Evolutionary conservation across 1,284 basidiomycete genomes (phyloP).

Genomic region (Cutaneotrichosporon sp.): DNA sequence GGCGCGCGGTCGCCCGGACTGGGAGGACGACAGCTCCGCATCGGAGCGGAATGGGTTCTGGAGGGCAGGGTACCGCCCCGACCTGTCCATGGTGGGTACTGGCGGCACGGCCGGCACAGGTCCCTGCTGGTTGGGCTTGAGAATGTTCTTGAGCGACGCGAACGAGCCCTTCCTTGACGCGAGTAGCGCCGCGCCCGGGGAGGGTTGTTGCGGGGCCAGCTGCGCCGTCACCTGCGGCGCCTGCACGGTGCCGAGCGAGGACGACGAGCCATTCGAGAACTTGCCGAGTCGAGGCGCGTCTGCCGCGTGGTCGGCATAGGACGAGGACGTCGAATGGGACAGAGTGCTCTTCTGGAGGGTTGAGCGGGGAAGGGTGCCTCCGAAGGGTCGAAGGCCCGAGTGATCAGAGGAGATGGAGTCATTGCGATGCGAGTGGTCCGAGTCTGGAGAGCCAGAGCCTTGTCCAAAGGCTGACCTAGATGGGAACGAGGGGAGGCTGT

Average conservation of each 20-base stretch:
- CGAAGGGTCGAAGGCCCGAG: constrained; percentile 5
- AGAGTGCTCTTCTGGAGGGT: constrained; percentile 4
- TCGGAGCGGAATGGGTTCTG: constrained; percentile 47
- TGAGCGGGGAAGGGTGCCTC: neutral
- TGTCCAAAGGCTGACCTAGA: constrained; percentile 29
- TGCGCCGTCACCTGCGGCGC: constrained; percentile 5
- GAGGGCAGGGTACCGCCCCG: constrained; percentile 44
- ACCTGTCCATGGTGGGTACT: constrained; percentile 36
- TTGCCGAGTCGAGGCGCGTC: constrained; percentile 35
- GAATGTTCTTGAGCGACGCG: constrained; percentile 82
- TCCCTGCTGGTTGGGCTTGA: constrained; percentile 59
- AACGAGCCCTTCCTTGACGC: constrained; percentile 75
- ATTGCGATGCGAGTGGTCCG: constrained; percentile 29
- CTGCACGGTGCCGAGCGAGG: constrained; percentile 46
- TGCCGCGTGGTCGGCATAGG: constrained; percentile 16
- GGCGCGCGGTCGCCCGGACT: constrained; percentile 17
- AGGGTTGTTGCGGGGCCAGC: constrained; percentile 2
- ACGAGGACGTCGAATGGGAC: constrained; percentile 11
- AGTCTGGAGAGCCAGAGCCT: constrained; percentile 21
- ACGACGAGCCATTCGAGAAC: constrained; percentile 49
- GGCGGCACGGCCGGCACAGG: constrained; percentile 35
- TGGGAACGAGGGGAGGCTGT: constrained; percentile 35
- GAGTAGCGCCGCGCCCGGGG: constrained; percentile 31
- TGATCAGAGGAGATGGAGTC: constrained; percentile 31
- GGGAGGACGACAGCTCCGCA: constrained; percentile 37